Base-by-base conservation (phyloP, 768 basidiomycete genomes). In the Hypholoma sublateritium region DNA sequence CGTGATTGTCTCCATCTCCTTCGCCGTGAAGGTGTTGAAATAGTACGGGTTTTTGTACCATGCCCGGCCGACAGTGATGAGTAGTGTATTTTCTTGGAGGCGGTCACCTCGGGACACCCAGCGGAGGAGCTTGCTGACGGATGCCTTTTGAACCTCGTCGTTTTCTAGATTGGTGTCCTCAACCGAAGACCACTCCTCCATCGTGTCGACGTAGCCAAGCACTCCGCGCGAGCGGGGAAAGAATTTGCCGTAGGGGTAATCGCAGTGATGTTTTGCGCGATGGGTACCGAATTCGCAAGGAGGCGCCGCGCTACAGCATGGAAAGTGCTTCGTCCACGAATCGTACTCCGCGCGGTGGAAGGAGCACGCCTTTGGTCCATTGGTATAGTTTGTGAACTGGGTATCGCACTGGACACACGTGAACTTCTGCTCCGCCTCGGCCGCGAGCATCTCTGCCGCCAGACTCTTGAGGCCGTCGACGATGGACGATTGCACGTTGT, bases 221-320 rank as follows among this genome's bases (percentile, higher is more conserved):
- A 77, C 66, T 9, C 58, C 64, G n/a, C 65, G 55, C 21, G 68
- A 66, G 35, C 72, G 67, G 19, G 67, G 60, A 55, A 77, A 77
- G 66, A 77, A 77, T 5, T 60, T 59, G 11, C 65, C 72, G 48
- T 77, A 77, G 5, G 76, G 70, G 58, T 75, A 77, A 28, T 77
- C 74, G 58, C 73, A 76, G 50, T 77, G 76, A 51, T 76, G 75
- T 46, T 68, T 70, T 1, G 71, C 60, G 43, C 75, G 69, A 62
- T 77, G 76, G 5, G 63, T 60, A 24, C 62, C 62, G 48, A 67
- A 72, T 61, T 74, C 67, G 57, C 76, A 77, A 13, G 75, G 72
- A 55, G 73, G 65, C 5, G 60, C 45, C 0, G 68, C 67, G 56
- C 70, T 69, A 58, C 76, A 77, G 49, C 76, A 77, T 8, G 71